Base-by-base conservation (phyloP, 148 eudicot species). In the Vaccinium vitisidaea region DNA sequence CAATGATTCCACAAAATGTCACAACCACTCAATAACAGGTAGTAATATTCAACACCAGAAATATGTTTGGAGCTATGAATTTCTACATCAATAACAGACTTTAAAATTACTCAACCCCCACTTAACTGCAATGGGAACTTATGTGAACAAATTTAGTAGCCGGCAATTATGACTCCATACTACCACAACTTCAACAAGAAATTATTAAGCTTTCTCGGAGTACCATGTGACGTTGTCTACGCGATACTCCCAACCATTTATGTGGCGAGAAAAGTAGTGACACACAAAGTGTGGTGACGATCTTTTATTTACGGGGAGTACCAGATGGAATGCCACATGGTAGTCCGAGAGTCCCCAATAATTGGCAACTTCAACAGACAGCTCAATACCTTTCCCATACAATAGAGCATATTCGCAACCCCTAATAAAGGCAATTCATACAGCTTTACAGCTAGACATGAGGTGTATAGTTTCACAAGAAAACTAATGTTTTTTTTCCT, bases 1-100 rank as follows among this genome's bases (percentile, higher is more conserved):
- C 69, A 58, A 80, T 46, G 82, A 87, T 39, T 79, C 46, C 89
- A 84, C n/a, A 81, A 59, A 59, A 75, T 39, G 84, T 32, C 49
- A 3, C 23, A 55, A 80, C 79, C 78, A 81, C 54, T 11, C 15
- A 75, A 59, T 61, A 18, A 14, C 30, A n/a, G 27, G 52, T 61
- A 4, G 8, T 59, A 8, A 79, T 65, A 61, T 74, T 83, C 84
- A 73, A 49, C 75, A 63, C 32, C 77, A 82, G 8, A 43, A 30
- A 15, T 79, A 53, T 61, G 49, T 81, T 27, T 82, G 50, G 50
- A 48, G 63, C 56, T 25, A 32, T 8, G 5, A 82, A 77, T 83
- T 32, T 52, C 82, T 55, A 77, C 82, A 82, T 77, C 79, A 75
- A 73, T 46, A 36, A 4, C 9, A 23, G 50, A 73, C 30, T 43